Conservation (phyloP, 306 rosid genomes). For the Datisca glomerata region DNA sequence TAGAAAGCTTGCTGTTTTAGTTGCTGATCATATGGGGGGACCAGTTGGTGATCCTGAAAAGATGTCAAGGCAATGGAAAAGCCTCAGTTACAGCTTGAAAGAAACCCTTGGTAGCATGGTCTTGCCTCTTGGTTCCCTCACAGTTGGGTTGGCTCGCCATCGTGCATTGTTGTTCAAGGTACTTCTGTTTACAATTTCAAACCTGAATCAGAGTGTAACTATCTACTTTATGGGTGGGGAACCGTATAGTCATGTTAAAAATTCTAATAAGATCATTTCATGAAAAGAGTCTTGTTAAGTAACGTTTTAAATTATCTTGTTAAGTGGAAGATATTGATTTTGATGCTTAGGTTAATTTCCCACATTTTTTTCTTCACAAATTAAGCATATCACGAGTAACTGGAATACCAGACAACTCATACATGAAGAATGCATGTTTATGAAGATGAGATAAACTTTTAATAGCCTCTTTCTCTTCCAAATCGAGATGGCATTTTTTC, state of each 20-base stretch:
- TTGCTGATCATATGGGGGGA: conserved; percentile 94
- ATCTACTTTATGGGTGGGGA: neutral
- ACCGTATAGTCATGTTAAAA: neutral
- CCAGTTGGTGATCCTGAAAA: conserved; percentile 64
- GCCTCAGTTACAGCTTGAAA: conserved; percentile 63
- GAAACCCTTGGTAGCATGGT: conserved; percentile 84
- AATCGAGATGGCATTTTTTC: no score
- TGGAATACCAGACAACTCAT: no score
- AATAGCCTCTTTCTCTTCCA: neutral
- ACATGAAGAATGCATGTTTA: no score
- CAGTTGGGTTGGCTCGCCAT: conserved; percentile 91
- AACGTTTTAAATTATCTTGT: no score
- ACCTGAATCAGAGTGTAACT: neutral
- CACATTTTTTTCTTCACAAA: no score
- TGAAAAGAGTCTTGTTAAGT: neutral
- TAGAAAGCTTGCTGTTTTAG: conserved; percentile 64
- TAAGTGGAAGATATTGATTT: no score
- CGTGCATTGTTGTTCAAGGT: conserved; percentile 98
- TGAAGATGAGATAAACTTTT: no score
- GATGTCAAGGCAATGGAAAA: conserved; percentile 75
- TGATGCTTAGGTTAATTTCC: neutral
- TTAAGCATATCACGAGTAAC: no score
- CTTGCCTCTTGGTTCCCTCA: conserved; percentile 90
- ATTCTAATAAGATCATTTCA: neutral
- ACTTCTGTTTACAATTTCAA: conserved; percentile 2